Percentiles rank a stretch among this genome's conserved stretches.
Conservation (phyloP, 495 filamentous ascomycete species). For the Choiromyces venosus region DNA sequence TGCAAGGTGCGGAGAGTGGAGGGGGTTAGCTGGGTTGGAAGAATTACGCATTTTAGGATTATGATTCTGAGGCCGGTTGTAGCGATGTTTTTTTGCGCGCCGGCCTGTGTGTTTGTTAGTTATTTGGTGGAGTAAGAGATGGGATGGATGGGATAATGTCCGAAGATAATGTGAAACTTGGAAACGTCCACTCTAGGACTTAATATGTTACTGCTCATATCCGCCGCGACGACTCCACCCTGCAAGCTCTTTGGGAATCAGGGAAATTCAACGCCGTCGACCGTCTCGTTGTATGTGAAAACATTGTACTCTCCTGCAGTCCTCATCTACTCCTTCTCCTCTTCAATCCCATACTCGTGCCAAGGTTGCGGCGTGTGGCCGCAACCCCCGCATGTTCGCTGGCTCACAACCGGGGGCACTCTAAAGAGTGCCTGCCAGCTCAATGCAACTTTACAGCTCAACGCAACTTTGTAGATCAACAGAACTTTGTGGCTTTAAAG, state of each 20-base stretch:
- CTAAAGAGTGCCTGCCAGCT: too few species aligned
- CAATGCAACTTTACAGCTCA: too few species aligned
- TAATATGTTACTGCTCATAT: constrained; percentile 80
- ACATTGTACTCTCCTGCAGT: constrained; percentile 60
- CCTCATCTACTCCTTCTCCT: constrained; percentile 69
- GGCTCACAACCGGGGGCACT: too few species aligned
- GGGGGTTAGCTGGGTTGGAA: constrained; percentile 55
- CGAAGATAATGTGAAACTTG: constrained; percentile 69
- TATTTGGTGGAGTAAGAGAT: background rate
- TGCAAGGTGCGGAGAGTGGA: constrained; percentile 66
- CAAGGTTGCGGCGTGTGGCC: too few species aligned
- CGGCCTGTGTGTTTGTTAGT: constrained; percentile 45
- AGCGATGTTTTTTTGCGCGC: constrained; percentile 88
- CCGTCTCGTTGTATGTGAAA: constrained; percentile 88
- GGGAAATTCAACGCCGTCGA: constrained; percentile 90
- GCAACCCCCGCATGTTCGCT: too few species aligned
- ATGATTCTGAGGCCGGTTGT: constrained; percentile 77
- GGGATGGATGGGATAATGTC: constrained; percentile 45
- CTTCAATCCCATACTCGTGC: constrained; percentile 69
- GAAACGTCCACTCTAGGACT: constrained; percentile 59
- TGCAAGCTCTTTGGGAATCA: constrained; percentile 62
- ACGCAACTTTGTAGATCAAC: too few species aligned
- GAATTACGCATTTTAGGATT: constrained; percentile 69
- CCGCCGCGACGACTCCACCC: constrained; percentile 61
- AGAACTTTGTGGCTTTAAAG: too few species aligned